A percentile compares a stretch with the other conserved stretches of the same genome.
phyloP scores from a whole-genome alignment of 2,329 filamentous ascomycete genomes.

The Fonsecaea erecta region DNA sequence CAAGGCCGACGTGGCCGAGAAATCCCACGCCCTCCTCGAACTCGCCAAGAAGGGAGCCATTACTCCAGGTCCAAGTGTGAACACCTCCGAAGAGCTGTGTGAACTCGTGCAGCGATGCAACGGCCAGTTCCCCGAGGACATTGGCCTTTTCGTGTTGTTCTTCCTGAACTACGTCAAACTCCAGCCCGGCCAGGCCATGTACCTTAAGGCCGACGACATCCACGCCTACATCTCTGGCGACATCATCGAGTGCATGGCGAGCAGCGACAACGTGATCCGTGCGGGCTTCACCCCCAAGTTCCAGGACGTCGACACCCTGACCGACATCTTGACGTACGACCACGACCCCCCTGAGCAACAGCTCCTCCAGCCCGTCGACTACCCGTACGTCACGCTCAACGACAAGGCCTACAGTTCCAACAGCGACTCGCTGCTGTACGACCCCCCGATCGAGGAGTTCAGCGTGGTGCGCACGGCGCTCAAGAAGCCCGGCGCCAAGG shows the following conservation, averaged over 20 bases:
- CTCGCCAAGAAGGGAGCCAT: conserved; percentile 60
- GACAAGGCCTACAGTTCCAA: conserved; percentile 77
- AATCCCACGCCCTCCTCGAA: conserved; percentile 70
- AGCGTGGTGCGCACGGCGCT: conserved; percentile 82
- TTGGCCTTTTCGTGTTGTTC: conserved; percentile 93
- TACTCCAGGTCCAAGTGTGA: conserved; percentile 59
- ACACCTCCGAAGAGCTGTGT: conserved; percentile 73
- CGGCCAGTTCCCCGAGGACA: conserved; percentile 82
- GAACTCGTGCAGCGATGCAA: conserved; percentile 79
- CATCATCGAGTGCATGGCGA: conserved; percentile 98
- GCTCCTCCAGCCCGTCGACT: conserved; percentile 85
- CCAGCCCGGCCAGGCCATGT: conserved; percentile 88
- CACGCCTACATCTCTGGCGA: conserved; percentile 81
- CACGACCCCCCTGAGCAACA: conserved; percentile 94
- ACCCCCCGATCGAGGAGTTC: conserved; percentile 97
- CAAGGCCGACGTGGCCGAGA: conserved; percentile 66
- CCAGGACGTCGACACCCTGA: conserved; percentile 90
- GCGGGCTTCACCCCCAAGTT: conserved; percentile 98
- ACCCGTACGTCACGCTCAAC: conserved; percentile 84
- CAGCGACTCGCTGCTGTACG: conserved; percentile 76
- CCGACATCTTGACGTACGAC: conserved; percentile 90
- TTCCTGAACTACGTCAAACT: conserved; percentile 96
- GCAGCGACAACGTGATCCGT: conserved; percentile 97
- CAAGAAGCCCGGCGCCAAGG: conserved; percentile 72
- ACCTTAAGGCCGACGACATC: conserved; percentile 94